Evolutionary conservation across 1,139 yeast species (phyloP), one percentile per base, ranked within the genome.

Genomic region (Trichomonascaceae sp.): DNA sequence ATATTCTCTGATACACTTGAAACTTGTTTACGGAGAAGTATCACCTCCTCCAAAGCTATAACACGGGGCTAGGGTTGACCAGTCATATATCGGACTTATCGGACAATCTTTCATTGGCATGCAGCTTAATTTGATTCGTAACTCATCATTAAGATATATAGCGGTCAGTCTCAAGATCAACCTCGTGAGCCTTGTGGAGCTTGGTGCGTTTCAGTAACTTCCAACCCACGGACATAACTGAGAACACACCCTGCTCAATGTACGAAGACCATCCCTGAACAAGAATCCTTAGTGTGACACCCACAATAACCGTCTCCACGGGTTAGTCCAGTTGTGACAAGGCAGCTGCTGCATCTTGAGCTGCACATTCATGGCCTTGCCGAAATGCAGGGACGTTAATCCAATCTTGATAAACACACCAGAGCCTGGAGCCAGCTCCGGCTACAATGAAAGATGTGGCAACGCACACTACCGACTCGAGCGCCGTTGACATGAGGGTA

Each of bases 221-320:
- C 77, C 74, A 53, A 55, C 68, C 44, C 47, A 66, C 16, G 62
- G 65, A 55, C 60, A 68, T 56, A 45, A 62, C 40, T 58, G 75
- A 59, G 69, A 77, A 50, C 11, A 64, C 59, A 22, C 65, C 47
- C 26, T 64, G 59, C 35, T 71, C 74, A 31, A 62, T 41, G 37
- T 64, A 64, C 2, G 75, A 55, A 4, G 71, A 51, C 81, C 75
- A 75, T 13, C 81, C 81, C 46, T 74, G 78, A 17, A 76, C 70
- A 8, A 74, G 51, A 31, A 72, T 60, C 34, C 74, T 60, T 13
- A 72, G 49, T 1, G 61, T 41, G 17, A 71, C 63, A 39, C 67
- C 64, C 16, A 65, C 42, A 2, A 73, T 68, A 27, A 68, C 70
- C 79, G 73, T n/a, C 78, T 79, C 48, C 57, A 72, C 17, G 81